Percentiles rank a stretch among this genome's conserved stretches.
These are phyloP conservation scores for Vitis amurensis DNA, from an alignment of 164 flowering plant species.

Conservation along the genomic window DNA sequence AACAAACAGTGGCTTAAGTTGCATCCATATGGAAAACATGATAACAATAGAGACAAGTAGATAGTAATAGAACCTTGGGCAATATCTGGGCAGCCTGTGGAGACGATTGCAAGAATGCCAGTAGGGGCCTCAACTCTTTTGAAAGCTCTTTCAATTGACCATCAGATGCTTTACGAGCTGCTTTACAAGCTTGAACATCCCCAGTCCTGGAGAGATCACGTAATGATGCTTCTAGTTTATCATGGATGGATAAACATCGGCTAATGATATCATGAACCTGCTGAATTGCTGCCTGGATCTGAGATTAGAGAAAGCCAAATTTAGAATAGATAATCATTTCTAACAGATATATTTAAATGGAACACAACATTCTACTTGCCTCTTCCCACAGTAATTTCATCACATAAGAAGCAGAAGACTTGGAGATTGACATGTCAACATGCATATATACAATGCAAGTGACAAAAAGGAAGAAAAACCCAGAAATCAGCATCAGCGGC, in stretches of 20 bases:
- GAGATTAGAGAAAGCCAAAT: conserved; percentile 12
- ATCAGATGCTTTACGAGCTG: conserved; percentile 80
- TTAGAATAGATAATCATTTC: background rate
- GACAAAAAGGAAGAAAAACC: conserved; percentile 74
- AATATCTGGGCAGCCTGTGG: conserved; percentile 65
- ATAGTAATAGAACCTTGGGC: conserved; percentile 58
- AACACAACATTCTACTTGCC: conserved; percentile 35
- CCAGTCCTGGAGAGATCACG: conserved; percentile 90
- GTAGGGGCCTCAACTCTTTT: conserved; percentile 76
- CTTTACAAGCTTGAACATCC: conserved; percentile 88
- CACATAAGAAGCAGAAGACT: conserved; percentile 83
- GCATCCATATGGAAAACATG: background rate
- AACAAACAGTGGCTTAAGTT: background rate
- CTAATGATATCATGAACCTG: conserved; percentile 51
- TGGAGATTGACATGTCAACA: conserved; percentile 87
- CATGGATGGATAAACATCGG: conserved; percentile 62
- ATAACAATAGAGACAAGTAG: background rate
- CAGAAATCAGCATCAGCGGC: conserved; percentile 86
- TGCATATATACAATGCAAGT: conserved; percentile 72
- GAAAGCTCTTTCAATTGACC: conserved; percentile 65
- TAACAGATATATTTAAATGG: background rate
- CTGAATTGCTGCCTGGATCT: conserved; percentile 79
- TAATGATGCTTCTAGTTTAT: conserved; percentile 83
- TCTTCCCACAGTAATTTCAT: conserved; percentile 93
- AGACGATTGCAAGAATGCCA: conserved; percentile 70